phyloP scores from a whole-genome alignment of 192 early-diverging fungal species.

The Mortierella hygrophila region DNA sequence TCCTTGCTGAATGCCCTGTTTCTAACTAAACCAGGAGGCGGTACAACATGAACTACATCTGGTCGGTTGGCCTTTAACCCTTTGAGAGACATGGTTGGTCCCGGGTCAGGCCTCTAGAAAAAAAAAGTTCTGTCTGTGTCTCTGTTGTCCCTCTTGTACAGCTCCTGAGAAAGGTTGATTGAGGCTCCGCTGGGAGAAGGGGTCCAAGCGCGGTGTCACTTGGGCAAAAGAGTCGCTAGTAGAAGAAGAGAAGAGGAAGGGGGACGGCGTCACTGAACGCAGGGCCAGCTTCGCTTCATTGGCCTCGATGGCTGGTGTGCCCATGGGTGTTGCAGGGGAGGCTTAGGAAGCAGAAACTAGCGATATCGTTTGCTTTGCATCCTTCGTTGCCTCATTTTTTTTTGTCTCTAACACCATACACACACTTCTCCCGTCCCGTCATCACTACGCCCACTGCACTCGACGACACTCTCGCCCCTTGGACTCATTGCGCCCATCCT shows the following conservation, averaged over 20 bases:
- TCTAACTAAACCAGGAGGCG: too few species aligned
- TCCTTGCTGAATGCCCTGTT: too few species aligned
- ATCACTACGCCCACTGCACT: neutral
- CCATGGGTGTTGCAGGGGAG: neutral
- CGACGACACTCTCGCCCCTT: neutral
- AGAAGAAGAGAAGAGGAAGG: neutral
- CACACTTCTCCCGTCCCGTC: neutral
- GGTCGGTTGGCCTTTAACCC: too few species aligned
- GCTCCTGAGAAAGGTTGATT: neutral
- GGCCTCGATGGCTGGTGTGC: neutral
- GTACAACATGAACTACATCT: too few species aligned
- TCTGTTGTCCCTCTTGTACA: neutral
- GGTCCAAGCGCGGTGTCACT: slow-evolving; percentile 2
- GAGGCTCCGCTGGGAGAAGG: slow-evolving; percentile 2
- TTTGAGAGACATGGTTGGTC: neutral
- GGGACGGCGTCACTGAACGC: neutral
- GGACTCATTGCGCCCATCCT: neutral
- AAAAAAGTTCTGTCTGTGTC: neutral
- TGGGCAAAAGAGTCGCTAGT: neutral
- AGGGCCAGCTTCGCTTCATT: neutral
- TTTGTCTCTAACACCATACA: neutral
- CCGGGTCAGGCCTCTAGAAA: neutral
- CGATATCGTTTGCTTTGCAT: neutral
- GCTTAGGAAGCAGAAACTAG: neutral
- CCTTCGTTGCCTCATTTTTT: neutral